phyloP scores from a whole-genome alignment of 768 basidiomycete species.

The Termitomyces eurrhizus region DNA sequence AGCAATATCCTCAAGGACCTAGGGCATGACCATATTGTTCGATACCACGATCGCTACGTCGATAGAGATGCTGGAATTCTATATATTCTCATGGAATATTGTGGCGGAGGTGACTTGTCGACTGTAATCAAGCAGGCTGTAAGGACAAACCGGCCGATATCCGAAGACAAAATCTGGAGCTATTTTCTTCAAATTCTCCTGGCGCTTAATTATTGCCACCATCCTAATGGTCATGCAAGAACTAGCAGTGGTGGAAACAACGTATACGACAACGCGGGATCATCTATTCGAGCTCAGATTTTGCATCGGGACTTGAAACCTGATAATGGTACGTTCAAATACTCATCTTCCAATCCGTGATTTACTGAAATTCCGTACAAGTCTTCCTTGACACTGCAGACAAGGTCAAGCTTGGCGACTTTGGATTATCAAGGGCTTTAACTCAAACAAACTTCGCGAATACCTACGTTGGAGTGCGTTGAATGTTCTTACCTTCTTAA shows the following conservation, averaged over 20 bases:
- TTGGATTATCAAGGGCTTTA: slow-evolving; percentile 92
- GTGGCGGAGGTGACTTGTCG: slow-evolving; percentile 94
- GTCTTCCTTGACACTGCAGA: slow-evolving; percentile 88
- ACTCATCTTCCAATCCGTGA: neutral
- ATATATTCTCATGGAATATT: slow-evolving; percentile 99
- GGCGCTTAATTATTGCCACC: slow-evolving; percentile 91
- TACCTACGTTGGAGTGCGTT: slow-evolving; percentile 92
- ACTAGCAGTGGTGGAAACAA: slow-evolving; percentile 33
- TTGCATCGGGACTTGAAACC: slow-evolving; percentile 96
- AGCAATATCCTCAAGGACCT: slow-evolving; percentile 97
- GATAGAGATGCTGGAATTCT: slow-evolving; percentile 88
- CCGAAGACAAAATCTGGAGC: slow-evolving; percentile 93
- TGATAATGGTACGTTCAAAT: slow-evolving; percentile 75
- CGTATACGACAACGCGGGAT: slow-evolving; percentile 36
- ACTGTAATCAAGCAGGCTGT: slow-evolving; percentile 77
- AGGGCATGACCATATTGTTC: slow-evolving; percentile 94
- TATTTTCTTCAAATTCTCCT: slow-evolving; percentile 92
- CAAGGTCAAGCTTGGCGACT: slow-evolving; percentile 94
- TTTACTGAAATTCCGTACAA: slow-evolving; percentile 23
- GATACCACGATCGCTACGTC: slow-evolving; percentile 88
- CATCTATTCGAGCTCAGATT: slow-evolving; percentile 64
- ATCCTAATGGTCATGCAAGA: slow-evolving; percentile 59
- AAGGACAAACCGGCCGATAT: slow-evolving; percentile 65
- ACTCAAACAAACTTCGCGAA: slow-evolving; percentile 85
- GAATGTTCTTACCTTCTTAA: neutral